Percentiles rank a stretch among this genome's conserved stretches.
Conservation (phyloP, 2,329 filamentous ascomycete species). For the Scedosporium apiospermum region DNA sequence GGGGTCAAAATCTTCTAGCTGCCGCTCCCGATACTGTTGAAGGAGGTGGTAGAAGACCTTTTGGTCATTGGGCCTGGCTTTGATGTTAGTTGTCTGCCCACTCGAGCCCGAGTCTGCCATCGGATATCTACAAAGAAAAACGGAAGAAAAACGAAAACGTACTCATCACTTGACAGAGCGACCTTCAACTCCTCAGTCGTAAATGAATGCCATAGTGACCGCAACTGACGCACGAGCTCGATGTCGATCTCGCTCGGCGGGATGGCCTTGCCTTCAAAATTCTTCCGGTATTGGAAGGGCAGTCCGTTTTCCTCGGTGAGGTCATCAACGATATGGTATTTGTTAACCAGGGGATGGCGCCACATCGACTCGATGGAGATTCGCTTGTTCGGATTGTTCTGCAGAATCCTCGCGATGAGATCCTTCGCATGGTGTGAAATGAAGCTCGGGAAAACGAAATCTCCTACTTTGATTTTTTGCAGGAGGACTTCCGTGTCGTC, state of each 20-base stretch:
- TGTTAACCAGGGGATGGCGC: constrained; percentile 76
- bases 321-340: constrained; percentile 69
- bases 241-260: constrained; percentile 62
- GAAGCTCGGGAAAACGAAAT: constrained; percentile 50
- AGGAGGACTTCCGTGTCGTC: constrained; percentile 55
- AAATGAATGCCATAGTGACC: constrained; percentile 84
- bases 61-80: constrained; percentile 69
- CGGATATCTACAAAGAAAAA: background rate
- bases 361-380: constrained; percentile 77
- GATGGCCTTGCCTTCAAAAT: constrained; percentile 48
- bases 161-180: constrained; percentile 58
- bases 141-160: constrained; percentile 22
- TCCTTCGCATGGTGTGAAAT: constrained; percentile 64
- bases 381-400: constrained; percentile 66
- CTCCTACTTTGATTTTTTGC: constrained; percentile 46
- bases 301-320: constrained; percentile 46
- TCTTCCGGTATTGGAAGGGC: constrained; percentile 49
- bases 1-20: constrained; percentile 78
- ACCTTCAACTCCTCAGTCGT: constrained; percentile 61
- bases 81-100: constrained; percentile 14
- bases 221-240: constrained; percentile 75
- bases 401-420: constrained; percentile 70
- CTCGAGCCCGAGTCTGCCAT: background rate
- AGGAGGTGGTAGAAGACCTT: constrained; percentile 89
- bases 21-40: constrained; percentile 69